Evolutionary conservation across 805 yeast species (phyloP).

Genomic region (Wickerhamiella musiphila): DNA sequence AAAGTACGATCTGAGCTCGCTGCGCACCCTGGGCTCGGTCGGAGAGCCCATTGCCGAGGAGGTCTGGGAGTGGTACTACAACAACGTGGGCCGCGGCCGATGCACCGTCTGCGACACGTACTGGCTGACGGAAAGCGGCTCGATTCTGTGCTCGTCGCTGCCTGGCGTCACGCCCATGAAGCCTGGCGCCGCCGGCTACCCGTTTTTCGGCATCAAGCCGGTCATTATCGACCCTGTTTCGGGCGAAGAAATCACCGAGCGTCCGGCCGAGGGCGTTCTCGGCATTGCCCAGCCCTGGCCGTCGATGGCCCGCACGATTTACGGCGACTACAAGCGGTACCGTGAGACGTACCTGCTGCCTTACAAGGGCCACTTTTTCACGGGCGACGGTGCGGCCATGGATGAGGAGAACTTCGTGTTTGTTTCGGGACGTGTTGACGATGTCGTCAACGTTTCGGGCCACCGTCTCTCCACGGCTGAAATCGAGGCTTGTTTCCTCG

Average conservation of each 20-base stretch:
- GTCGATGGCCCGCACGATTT: constrained; percentile 94
- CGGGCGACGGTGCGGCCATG: constrained; percentile 98
- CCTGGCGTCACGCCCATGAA: constrained; percentile 91
- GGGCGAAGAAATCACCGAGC: constrained; percentile 69
- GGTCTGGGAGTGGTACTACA: constrained; percentile 97
- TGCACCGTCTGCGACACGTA: constrained; percentile 90
- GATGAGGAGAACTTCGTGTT: constrained; percentile 93
- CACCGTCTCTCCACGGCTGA: constrained; percentile 98
- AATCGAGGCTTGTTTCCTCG: constrained; percentile 61
- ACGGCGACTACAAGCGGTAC: constrained; percentile 71
- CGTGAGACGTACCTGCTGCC: constrained; percentile 86
- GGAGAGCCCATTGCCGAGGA: constrained; percentile 99
- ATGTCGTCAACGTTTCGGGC: constrained; percentile 94
- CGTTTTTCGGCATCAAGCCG: constrained; percentile 89
- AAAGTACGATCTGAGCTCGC: constrained; percentile 65
- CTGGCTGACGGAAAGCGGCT: constrained; percentile 98
- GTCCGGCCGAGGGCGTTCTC: constrained; percentile 90
- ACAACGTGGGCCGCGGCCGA: constrained; percentile 72
- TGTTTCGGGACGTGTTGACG: constrained; percentile 98
- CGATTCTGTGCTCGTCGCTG: constrained; percentile 83
- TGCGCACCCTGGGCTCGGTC: constrained; percentile 88
- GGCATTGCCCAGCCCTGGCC: constrained; percentile 92
- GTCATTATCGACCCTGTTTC: constrained; percentile 83
- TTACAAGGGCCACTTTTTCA: constrained; percentile 84
- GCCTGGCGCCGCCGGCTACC: constrained; percentile 94